phyloP scores from a whole-genome alignment of 768 basidiomycete genomes.

The Brasilioporus rufonigricans region DNA sequence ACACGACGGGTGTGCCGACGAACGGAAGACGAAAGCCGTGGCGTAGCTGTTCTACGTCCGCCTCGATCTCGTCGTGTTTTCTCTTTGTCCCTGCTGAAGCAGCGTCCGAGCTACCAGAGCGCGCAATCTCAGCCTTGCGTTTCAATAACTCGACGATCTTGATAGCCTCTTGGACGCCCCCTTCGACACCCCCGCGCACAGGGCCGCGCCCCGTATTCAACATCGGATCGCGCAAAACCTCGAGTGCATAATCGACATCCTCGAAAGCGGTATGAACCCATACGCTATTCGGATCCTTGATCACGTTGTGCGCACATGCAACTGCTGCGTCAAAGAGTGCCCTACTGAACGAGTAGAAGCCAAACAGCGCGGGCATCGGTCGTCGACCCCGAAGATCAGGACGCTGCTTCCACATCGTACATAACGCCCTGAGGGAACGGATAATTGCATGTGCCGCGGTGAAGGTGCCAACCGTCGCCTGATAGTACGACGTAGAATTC shows the following conservation, averaged over 20 bases:
- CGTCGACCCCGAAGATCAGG: slow-evolving; percentile 32
- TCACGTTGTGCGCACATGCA: slow-evolving; percentile 59
- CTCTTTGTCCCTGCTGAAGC: slow-evolving; percentile 38
- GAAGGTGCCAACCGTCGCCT: slow-evolving; percentile 56
- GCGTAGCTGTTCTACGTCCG: slow-evolving; percentile 28
- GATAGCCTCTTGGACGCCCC: slow-evolving; percentile 36
- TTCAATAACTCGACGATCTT: slow-evolving; percentile 39
- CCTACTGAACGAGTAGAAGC: slow-evolving; percentile 59
- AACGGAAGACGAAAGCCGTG: slow-evolving; percentile 44
- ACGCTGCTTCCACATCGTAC: slow-evolving; percentile 38
- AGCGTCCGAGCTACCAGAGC: slow-evolving; percentile 11
- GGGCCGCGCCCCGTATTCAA: slow-evolving; percentile 32
- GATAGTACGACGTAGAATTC: slow-evolving; percentile 38
- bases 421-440: slow-evolving; percentile 45
- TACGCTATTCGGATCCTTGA: slow-evolving; percentile 49
- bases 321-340: slow-evolving; percentile 66
- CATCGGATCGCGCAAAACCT: slow-evolving; percentile 39
- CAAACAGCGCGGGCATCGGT: slow-evolving; percentile 46
- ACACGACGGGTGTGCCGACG: slow-evolving; percentile 35
- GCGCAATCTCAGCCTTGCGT: slow-evolving; percentile 39
- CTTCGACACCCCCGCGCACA: slow-evolving; percentile 34
- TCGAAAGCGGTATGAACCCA: slow-evolving; percentile 48
- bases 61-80: slow-evolving; percentile 41
- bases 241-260: slow-evolving; percentile 43
- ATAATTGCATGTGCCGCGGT: slow-evolving; percentile 68